Evolutionary conservation across 129 eudicot species (phyloP), one percentile per base, ranked within the genome.

Genomic region (Flaveria bidentis): DNA sequence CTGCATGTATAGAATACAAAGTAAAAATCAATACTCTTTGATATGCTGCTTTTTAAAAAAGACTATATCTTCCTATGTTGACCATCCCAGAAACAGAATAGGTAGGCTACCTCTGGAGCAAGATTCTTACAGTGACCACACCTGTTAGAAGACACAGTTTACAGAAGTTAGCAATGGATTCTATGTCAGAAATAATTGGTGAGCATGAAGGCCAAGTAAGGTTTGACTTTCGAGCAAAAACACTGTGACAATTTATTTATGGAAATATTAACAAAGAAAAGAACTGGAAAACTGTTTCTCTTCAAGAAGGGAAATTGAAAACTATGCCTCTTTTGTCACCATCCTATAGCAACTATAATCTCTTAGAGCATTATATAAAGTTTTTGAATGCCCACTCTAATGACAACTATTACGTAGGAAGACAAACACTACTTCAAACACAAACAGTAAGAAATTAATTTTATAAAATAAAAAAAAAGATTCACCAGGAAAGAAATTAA

Each of bases 111-210:
- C 98, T 92, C 98, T 2, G 97, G 97, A 39, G 93, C 93, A 33
- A 91, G 97, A 8, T 50, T 77, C 84, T 88, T 82, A 80, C 97
- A 91, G 72, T 86, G 93, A 7, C 93, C 93, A 47, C 97, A 91
- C 93, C 97, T 91, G 81, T 63, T 13, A 73, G 17, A 13, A 30
- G 51, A 14, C 41, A 49, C 46, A 46, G 73, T 25, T 33, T 49
- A 57, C 4, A 50, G 18, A 73, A 16, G 78, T 74, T 22, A 80
- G 20, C 26, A 56, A 46, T 6, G 22, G 49, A 65, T 44, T 8
- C 14, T 39, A 5, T 28, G 22, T 7, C 26, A 51, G 14, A 63
- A 10, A 9, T 23, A 63, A 39, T 17, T 52, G 28, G 57, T 51
- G 41, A 36, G 16, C 67, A 79, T 11, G 16, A 12, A 58, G 6